phyloP scores from a whole-genome alignment of 225 moss, liverwort and hornwort species.

The Bryum argenteum region DNA sequence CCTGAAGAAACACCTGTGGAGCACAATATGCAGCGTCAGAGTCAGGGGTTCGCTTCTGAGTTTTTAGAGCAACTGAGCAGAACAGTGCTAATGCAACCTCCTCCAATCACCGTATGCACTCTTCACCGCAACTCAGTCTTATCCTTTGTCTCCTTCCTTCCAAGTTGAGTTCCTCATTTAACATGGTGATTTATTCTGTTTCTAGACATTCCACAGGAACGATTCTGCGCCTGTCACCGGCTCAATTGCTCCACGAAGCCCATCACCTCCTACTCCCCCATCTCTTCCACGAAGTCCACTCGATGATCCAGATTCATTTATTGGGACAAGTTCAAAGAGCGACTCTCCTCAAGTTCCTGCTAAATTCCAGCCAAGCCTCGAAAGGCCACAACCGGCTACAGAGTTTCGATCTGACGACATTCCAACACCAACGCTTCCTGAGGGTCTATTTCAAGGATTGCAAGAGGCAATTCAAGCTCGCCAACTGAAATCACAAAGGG shows the following conservation, averaged over 20 bases:
- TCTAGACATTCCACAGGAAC: conserved; percentile 39
- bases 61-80: conserved; percentile 28
- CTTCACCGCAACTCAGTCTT: conserved; percentile 12
- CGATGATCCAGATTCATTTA: conserved; percentile 29
- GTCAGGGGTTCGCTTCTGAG: conserved; percentile 31
- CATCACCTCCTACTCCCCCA: conserved; percentile 24
- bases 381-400: conserved; percentile 35
- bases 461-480: conserved; percentile 58
- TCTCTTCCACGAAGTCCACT: too few species aligned
- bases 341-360: conserved; percentile 18
- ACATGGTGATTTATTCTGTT: conserved; percentile 23
- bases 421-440: conserved; percentile 77
- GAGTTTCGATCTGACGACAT: conserved; percentile 52
- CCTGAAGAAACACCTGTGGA: conserved; percentile 33
- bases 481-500: conserved; percentile 39
- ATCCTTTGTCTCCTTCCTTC: background rate
- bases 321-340: conserved; percentile 26
- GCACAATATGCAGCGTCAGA: conserved; percentile 34
- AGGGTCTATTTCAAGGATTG: conserved; percentile 65
- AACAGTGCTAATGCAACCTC: conserved; percentile 24
- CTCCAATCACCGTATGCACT: conserved; percentile 55
- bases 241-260: conserved; percentile 26
- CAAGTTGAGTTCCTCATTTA: conserved; percentile 14
- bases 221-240: conserved; percentile 16
- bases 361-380: conserved; percentile 36